Percentiles rank a stretch among this genome's conserved stretches.
These are phyloP conservation scores for Coniosporium tulheliwenetii DNA, from an alignment of 2,329 filamentous ascomycete species.

Conservation along the genomic window DNA sequence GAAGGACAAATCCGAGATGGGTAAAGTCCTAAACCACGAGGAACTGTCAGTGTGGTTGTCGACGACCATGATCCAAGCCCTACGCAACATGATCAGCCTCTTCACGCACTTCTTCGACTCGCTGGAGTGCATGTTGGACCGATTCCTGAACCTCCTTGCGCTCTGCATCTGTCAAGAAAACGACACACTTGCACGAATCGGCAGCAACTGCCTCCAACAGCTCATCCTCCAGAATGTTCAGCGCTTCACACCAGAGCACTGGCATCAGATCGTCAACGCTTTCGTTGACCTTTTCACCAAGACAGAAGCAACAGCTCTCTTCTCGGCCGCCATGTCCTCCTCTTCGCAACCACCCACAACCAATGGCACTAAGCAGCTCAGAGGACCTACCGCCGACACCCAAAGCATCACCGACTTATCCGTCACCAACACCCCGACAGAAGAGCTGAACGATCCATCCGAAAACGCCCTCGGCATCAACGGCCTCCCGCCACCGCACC, in stretches of 20 bases:
- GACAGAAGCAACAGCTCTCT: conserved; percentile 88
- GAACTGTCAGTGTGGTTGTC: conserved; percentile 97
- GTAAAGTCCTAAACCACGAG: conserved; percentile 87
- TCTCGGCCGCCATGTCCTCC: conserved; percentile 56
- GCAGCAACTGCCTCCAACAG: conserved; percentile 94
- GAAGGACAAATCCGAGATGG: conserved; percentile 91
- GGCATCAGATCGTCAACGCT: conserved; percentile 84
- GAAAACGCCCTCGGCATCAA: conserved; percentile 31
- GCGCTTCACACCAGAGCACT: conserved; percentile 78
- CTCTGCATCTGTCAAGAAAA: conserved; percentile 99
- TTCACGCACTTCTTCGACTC: conserved; percentile 98
- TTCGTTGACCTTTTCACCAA: conserved; percentile 93
- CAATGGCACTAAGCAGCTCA: conserved; percentile 31
- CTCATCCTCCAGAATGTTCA: conserved; percentile 90
- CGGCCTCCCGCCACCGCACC: conserved; percentile 7
- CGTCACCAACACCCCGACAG: conserved; percentile 12
- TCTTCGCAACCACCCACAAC: conserved; percentile 26
- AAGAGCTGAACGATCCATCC: conserved; percentile 8
- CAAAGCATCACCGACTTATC: conserved; percentile 17
- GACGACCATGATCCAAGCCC: conserved; percentile 96
- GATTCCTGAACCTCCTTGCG: conserved; percentile 87
- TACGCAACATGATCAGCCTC: conserved; percentile 95
- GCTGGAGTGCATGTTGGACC: conserved; percentile 92
- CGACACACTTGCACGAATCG: conserved; percentile 93
- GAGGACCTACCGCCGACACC: conserved; percentile 18